These are phyloP conservation scores for Chlamydomonas reinhardtii DNA, from an alignment of 163 green algal genomes.

Conservation along the genomic window DNA sequence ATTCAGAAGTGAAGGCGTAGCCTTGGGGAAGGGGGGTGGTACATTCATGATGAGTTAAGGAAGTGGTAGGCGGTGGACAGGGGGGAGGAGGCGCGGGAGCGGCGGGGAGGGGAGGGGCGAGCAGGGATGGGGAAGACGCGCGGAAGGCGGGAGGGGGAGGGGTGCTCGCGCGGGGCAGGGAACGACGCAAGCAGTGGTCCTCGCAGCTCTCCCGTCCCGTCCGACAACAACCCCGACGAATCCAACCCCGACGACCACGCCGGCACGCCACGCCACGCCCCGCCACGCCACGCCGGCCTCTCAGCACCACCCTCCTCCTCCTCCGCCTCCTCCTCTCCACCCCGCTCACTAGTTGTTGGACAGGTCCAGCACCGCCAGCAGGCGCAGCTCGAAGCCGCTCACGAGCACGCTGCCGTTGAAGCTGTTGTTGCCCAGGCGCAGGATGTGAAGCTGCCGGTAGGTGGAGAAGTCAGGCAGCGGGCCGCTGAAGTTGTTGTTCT, in stretches of 20 bases:
- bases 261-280: too few relatives aligned
- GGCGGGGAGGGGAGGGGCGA: too few relatives aligned
- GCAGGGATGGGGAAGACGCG: too few relatives aligned
- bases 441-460: conserved; percentile 53
- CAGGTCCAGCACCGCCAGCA: conserved; percentile 54
- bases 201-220: too few relatives aligned
- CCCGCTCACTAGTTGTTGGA: conserved; percentile 56
- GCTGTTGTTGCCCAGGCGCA: conserved; percentile 55
- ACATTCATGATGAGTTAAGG: neutral
- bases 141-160: too few relatives aligned
- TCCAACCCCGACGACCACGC: too few relatives aligned
- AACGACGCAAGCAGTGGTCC: too few relatives aligned
- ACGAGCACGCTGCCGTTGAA: conserved; percentile 47
- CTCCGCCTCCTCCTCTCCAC: neutral
- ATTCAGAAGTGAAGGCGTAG: too few relatives aligned
- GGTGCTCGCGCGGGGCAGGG: too few relatives aligned
- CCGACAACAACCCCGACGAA: too few relatives aligned
- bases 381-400: conserved; percentile 30
- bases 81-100: neutral
- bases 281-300: too few relatives aligned
- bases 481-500: conserved; percentile 63
- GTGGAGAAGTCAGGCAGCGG: conserved; percentile 42
- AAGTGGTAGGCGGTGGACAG: neutral
- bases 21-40: neutral
- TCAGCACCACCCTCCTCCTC: too few relatives aligned